Evolutionary conservation across 169 alveolate species (phyloP).

Genomic region (Eimeria necatrix): DNA sequence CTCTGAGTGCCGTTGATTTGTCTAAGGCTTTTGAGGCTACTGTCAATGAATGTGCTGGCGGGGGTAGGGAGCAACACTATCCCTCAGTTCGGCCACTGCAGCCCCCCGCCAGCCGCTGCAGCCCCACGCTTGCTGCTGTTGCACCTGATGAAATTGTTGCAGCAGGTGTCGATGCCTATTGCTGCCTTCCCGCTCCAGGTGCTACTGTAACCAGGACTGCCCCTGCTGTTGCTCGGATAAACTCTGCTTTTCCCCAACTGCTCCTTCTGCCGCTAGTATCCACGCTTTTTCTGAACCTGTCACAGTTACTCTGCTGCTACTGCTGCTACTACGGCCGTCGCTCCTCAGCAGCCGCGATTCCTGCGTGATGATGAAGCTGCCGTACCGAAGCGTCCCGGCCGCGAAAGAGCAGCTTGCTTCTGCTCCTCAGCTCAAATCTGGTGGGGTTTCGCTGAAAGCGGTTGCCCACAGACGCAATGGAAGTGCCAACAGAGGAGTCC

Average conservation of each 20-base stretch:
- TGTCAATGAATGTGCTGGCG: not conserved
- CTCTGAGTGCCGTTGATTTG: not conserved
- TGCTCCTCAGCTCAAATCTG: too few species aligned
- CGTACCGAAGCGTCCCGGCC: too few species aligned
- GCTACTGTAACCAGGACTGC: not conserved
- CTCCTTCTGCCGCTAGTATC: too few species aligned
- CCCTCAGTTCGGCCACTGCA: conserved; percentile 55
- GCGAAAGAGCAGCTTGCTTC: too few species aligned
- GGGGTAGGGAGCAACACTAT: not conserved
- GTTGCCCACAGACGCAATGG: not conserved
- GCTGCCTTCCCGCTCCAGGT: not conserved
- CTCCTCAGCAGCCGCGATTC: not conserved
- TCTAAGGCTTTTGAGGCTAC: not conserved
- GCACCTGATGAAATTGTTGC: not conserved
- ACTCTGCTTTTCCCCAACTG: too few species aligned
- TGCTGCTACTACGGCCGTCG: not conserved
- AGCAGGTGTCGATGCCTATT: not conserved
- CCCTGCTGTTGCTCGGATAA: not conserved
- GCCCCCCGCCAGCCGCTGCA: conserved; percentile 44
- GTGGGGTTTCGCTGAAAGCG: not conserved
- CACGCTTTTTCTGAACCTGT: too few species aligned
- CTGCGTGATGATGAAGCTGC: not conserved
- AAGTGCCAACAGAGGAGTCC: conserved; percentile 30
- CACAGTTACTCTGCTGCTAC: not conserved
- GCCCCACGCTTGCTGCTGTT: conserved; percentile 18